phyloP scores from a whole-genome alignment of 768 basidiomycete species.

The Boletus tomentosulus region DNA sequence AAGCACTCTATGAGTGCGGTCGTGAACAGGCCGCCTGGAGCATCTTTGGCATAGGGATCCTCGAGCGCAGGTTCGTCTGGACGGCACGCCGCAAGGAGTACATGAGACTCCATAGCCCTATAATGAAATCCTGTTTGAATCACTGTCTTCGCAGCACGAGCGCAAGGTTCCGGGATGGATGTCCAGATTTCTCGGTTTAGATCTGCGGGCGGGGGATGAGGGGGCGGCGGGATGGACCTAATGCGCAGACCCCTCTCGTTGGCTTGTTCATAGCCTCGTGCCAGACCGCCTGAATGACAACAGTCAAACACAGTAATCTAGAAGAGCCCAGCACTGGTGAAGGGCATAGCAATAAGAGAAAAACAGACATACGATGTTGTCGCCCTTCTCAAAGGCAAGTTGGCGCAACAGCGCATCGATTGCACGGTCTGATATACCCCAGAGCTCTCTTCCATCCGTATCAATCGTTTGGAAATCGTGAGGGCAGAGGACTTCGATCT shows the following conservation, averaged over 20 bases:
- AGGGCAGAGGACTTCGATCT: slow-evolving; percentile 15
- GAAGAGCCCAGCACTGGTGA: neutral
- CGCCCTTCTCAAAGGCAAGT: slow-evolving; percentile 15
- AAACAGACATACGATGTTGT: slow-evolving; percentile 14
- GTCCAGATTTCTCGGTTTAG: slow-evolving; percentile 9
- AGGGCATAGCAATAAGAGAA: neutral
- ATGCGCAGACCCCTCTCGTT: neutral
- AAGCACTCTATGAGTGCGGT: slow-evolving; percentile 14
- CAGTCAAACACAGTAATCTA: slow-evolving; percentile 20
- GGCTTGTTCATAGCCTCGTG: slow-evolving; percentile 1
- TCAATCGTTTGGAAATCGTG: slow-evolving; percentile 4
- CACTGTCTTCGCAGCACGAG: slow-evolving; percentile 8
- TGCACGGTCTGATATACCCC: slow-evolving; percentile 15
- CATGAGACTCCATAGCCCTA: slow-evolving; percentile 18
- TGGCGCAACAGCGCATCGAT: slow-evolving; percentile 12
- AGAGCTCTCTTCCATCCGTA: slow-evolving; percentile 1
- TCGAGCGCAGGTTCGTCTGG: slow-evolving; percentile 12
- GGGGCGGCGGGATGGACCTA: slow-evolving; percentile 10
- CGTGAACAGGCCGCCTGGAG: slow-evolving; percentile 17
- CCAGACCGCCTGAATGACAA: slow-evolving; percentile 19
- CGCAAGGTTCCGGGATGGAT: neutral
- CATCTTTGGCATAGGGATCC: slow-evolving; percentile 2
- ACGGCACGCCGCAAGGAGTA: slow-evolving; percentile 21
- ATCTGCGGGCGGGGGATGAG: slow-evolving; percentile 11
- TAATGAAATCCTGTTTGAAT: slow-evolving; percentile 11